Evolutionary conservation across 2,329 filamentous ascomycete species (phyloP), one percentile per base, ranked within the genome.

Genomic region (Verticillium isaacii): DNA sequence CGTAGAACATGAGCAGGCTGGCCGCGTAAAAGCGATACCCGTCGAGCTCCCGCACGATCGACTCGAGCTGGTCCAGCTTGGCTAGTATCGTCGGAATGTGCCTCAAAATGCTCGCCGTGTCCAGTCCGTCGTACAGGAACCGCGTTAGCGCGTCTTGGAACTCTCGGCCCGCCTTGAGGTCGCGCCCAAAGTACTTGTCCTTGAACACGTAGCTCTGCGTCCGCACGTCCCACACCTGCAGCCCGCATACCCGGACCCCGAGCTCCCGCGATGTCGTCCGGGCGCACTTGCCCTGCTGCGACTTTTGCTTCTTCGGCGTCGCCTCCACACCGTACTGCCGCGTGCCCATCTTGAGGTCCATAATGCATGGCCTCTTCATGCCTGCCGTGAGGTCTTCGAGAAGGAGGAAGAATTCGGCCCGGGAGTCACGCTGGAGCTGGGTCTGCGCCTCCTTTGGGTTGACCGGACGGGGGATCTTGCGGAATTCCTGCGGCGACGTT

Each of bases 281-380:
- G 66, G 91, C 89, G 74, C 95, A 98, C 75, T 99, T 99, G 68
- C 92, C 89, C 62, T 92, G 87, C 74, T 99, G 95, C 0, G 95
- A 98, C 63, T 89, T 88, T 70, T 93, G 91, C 75, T 99, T 99
- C 80, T 96, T 96, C 54, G 92, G 88, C 60, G 85, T 88, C 2
- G 95, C 95, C 68, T 98, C 93, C 14, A 98, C 87, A 8, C 95
- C 95, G 73, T 97, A 98, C 72, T 99, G 95, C 2, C 95, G 89
- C 8, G 95, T 99, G 23, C 95, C 95, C 95, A 99, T 99, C 74
- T 99, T 99, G 65, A 99, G 81, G 72, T 99, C 95, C 75, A 99
- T 90, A 63, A 99, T 96, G 76, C 95, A 98, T 5, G 95, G 95
- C 58, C 91, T 88, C 72, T 92, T 93, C 95, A 99, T 98, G 37